Evolutionary conservation across 2,329 filamentous ascomycete species (phyloP), one percentile per base, ranked within the genome.

Genomic region (Aspergillus flavus): DNA sequence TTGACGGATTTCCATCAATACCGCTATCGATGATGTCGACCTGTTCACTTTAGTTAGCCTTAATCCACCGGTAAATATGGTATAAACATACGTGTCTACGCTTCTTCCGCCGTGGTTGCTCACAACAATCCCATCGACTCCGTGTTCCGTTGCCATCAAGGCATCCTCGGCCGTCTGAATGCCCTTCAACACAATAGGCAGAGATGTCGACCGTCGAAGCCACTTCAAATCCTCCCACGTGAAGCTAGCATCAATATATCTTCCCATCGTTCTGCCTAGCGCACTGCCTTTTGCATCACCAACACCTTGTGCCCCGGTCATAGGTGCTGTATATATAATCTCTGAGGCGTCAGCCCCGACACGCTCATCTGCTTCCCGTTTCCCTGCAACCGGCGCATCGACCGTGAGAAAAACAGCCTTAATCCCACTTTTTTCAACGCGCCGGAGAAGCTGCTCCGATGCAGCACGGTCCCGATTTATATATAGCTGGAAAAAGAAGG

Each of bases 401-500:
- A 97, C 87, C 0, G 94, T 97, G 58, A 97, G 82, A 65, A 89
- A 89, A 68, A 97, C 85, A 76, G 93, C 95, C 75, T 94, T 95
- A 81, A 91, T 90, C 65, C 83, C 83, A 57, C 93, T 83, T 67
- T 84, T 84, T 74, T 91, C 87, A 76, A 97, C 90, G 92, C 85
- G 60, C 83, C 16, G 84, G 56, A 96, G 82, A 85, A 95, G 92
- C 3, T 87, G 87, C 72, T 91, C 88, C 73, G 88, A 94, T 83
- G 94, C 96, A 64, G 84, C 82, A 36, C 91, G 86, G 68, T 94
- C 89, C 46, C 85, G 91, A 76, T 97, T 93, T 39, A 97, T 91
- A 79, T 97, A 97, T n/a, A 98, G 81, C 80, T 98, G 94, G 91
- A 93, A 97, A 14, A 94, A 93, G 74, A 97, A 96, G 0, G 92